Evolutionary conservation across 352 stramenopile genomes (phyloP), one percentile per base, ranked within the genome.

Genomic region (Nothophytophthora sp.): DNA sequence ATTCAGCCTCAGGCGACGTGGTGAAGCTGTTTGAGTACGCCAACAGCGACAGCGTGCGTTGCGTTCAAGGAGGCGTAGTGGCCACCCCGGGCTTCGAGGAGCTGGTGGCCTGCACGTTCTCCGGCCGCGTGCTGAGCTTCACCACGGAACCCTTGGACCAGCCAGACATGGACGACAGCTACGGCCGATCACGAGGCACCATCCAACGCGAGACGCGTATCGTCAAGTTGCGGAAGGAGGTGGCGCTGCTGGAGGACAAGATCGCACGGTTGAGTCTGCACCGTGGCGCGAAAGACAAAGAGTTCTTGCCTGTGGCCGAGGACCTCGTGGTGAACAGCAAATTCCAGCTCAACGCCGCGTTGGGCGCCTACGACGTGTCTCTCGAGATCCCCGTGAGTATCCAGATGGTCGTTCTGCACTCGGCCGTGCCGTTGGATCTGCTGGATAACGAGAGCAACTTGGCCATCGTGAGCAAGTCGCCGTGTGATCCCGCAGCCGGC

Each of bases 91-190:
- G 78, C 5, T 92, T 70, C 37, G 77, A 92, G 13, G 83, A 96
- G 46, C 35, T 96, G 25, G 63, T 96, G 2, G 71, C 78, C 9
- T 83, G 72, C 3, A 94, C 86, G 5, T 96, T 93, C 50, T 89
- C 81, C 2, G 86, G 86, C 0, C 74, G 81, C 29, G 64, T 96
- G 0, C 60, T 94, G 34, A 92, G 77, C 47, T 92, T 94, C 42
- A 96, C 79, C 24, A 90, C 86, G 5, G 83, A 94, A 45, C 81
- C 83, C 4, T 70, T 94, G 12, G 82, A 92, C 28, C 73, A 92
- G 28, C 65, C 71, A 1, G 86, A 93, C 38, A 52, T 50, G 1
- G 81, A 90, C 20, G 86, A 96, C 50, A 70, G 64, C n/a, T 88
- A 89, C 32, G 83, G 86, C 5, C 75, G 86, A 22, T 86, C 83